Base-by-base conservation (phyloP, 2,329 filamentous ascomycete genomes). In the Penicillium sp. region DNA sequence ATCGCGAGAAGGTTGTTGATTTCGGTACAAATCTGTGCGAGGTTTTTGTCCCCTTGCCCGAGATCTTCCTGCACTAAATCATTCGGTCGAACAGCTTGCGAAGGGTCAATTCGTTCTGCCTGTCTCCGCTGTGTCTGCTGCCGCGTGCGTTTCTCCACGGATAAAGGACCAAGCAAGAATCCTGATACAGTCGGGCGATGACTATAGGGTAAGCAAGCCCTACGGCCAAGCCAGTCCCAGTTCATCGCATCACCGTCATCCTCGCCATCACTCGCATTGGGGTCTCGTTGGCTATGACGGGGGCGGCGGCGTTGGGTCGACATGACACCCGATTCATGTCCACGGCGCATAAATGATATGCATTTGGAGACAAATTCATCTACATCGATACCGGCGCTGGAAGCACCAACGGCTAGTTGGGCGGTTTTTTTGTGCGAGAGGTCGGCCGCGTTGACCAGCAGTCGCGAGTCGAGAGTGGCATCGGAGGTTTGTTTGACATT, bases 291-390 rank as follows among this genome's bases (percentile, higher is more conserved):
- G 29, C 56, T 67, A 49, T 59, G 62, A 18, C 58, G 40, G 18
- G 24, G 79, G 2, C 77, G 53, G 68, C 75, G 65, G 45, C 71
- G 67, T 33, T 72, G 76, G 2, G 72, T 75, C 48, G 67, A 64
- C 51, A 58, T 69, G 10, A 60, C 78, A 45, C 83, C 77, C 13
- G 75, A 74, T 21, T 81, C 82, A 7, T 82, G 78, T 3, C 85
- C 88, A 31, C 83, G 81, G 19, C 85, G 86, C 91, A 97, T 97
- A 70, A 90, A 97, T 3, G 83, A 84, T 55, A 95, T 91, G 71
- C 89, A 93, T 73, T 95, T 96, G 0, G 90, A 89, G 13, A 97
- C 85, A 67, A 97, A 95, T 65, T 96, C 90, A 57, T 97, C 92
- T 0, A 95, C 81, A 67, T 97, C 92, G 19, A 99, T 77, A 7